Evolutionary conservation across 2,329 filamentous ascomycete species (phyloP).

Genomic region (Alternaria rosae): DNA sequence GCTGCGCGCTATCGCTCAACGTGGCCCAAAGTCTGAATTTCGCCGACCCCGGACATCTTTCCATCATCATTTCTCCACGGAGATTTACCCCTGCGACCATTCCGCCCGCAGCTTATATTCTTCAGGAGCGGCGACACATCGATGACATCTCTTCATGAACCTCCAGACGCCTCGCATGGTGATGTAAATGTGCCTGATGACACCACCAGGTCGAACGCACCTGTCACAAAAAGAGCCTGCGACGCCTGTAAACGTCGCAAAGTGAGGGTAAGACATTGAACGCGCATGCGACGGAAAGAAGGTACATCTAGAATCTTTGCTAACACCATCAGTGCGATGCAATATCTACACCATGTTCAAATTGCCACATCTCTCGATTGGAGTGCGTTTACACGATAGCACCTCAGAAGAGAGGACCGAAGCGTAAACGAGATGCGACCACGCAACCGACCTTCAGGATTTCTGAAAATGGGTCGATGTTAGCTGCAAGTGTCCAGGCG

Average conservation of each 20-base stretch:
- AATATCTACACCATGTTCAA: not conserved
- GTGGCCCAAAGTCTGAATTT: not conserved
- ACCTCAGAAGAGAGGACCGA: not conserved
- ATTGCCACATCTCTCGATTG: not conserved
- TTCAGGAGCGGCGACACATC: not conserved
- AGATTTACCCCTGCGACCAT: not conserved
- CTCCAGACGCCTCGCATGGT: not conserved
- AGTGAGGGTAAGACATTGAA: not conserved
- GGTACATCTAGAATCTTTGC: not conserved
- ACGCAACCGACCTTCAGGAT: not conserved
- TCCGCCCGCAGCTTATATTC: not conserved
- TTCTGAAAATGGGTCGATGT: not conserved
- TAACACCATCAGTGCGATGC: not conserved
- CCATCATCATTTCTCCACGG: not conserved
- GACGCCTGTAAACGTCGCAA: not conserved
- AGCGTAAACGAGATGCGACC: not conserved
- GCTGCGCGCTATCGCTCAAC: not conserved
- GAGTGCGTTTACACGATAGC: not conserved
- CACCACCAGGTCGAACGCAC: not conserved
- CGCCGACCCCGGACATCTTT: not conserved
- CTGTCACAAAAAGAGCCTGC: not conserved
- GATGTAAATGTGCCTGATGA: not conserved
- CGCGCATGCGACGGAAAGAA: not conserved
- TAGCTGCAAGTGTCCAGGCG: not conserved
- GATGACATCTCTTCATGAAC: not conserved